Evolutionary conservation across 805 yeast species (phyloP), one percentile per base, ranked within the genome.

Genomic region (Starmera caribaea): DNA sequence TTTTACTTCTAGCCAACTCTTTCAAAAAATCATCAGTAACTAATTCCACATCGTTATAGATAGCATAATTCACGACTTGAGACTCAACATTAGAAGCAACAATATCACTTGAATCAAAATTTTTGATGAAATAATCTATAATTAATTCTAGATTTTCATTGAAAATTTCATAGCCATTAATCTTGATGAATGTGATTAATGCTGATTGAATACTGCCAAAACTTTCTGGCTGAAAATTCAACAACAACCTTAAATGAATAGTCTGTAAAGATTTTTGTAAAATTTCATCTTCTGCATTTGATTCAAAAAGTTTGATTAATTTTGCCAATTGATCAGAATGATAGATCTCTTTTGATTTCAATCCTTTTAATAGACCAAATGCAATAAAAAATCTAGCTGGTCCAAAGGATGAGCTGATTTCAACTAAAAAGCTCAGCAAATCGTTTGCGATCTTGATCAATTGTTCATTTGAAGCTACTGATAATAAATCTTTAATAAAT

Each of bases 371-470:
- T 11, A 85, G 45, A 5, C 92, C 94, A 26, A 63, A 54, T 1
- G 76, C 49, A 3, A 81, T 53, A 44, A 75, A 82, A 3, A 81
- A 68, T 55, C 83, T 73, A 0, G 87, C 75, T 3, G 88, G 86
- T 45, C 79, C 94, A 59, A 75, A 86, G 0, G 77, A 59, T 8
- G 71, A 68, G 34, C 70, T 68, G 16, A 67, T 53, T 8, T 67
- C 67, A 21, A 61, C 66, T 33, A 86, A 55, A 3, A 74, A 69
- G 10, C 58, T 57, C 27, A 84, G 55, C 1, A 71, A 28, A 48
- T 51, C 35, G 2, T 50, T 47, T 3, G 68, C 53, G 1, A 57
- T 48, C 4, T 43, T 41, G 9, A 45, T 43, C 4, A 66, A 63
- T 39, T 41, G 38, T 63, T 56, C 36, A 58, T 53, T 14, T 41